Conservation (phyloP, 169 alveolate genomes). For the Plasmodium blacklocki region DNA sequence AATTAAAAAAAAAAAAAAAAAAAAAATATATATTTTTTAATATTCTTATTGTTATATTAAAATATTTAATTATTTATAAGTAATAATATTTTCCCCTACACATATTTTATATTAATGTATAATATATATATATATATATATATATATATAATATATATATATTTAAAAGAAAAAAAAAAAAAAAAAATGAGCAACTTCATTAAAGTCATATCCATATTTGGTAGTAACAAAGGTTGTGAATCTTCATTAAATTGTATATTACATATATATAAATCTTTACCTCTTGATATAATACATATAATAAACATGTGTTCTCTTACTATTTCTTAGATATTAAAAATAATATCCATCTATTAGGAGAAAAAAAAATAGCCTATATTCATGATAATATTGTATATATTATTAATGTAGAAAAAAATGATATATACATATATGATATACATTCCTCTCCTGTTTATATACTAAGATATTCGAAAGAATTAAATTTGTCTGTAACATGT, state of each 20-base stretch:
- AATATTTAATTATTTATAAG: too few relatives aligned
- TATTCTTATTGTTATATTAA: too few relatives aligned
- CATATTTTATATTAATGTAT: neutral
- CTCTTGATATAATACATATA: too few relatives aligned
- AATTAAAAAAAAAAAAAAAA: too few relatives aligned
- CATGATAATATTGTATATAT: neutral
- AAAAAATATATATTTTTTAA: too few relatives aligned
- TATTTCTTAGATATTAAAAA: neutral
- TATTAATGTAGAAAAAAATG: neutral
- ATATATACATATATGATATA: neutral
- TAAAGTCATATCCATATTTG: neutral
- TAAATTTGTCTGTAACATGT: conserved; percentile 1
- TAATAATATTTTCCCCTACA: too few relatives aligned
- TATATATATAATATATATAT: neutral
- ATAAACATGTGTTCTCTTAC: too few relatives aligned
- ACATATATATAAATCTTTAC: too few relatives aligned
- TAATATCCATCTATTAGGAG: neutral
- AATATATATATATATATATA: neutral
- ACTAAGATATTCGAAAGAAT: neutral
- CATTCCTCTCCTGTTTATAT: neutral
- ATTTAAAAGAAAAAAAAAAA: neutral
- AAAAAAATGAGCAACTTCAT: neutral
- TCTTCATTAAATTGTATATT: neutral
- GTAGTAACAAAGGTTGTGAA: neutral
- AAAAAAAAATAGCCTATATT: neutral